A percentile compares a stretch with the other conserved stretches of the same genome.
These are phyloP conservation scores for Cubamyces lactineus DNA, from an alignment of 768 basidiomycete genomes.

Conservation along the genomic window DNA sequence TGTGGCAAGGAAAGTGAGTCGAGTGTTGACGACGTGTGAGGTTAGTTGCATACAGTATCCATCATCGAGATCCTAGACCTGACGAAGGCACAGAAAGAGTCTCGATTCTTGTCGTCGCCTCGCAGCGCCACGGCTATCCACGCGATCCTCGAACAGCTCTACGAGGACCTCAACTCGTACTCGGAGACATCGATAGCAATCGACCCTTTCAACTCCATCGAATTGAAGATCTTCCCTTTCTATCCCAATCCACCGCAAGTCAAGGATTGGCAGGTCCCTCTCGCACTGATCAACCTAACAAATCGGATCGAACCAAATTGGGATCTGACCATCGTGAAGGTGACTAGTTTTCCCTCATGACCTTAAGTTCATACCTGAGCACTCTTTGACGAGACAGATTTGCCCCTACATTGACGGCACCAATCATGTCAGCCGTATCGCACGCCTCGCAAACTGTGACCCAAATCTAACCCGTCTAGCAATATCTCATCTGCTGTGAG, in stretches of 20 bases:
- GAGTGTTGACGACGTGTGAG: slow-evolving; percentile 88
- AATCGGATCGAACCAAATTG: slow-evolving; percentile 88
- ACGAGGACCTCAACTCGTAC: slow-evolving; percentile 96
- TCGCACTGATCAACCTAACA: slow-evolving; percentile 82
- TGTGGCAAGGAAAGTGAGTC: slow-evolving; percentile 90
- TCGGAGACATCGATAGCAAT: slow-evolving; percentile 93
- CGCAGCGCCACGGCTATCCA: slow-evolving; percentile 68
- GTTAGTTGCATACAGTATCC: slow-evolving; percentile 46
- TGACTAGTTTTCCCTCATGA: slow-evolving; percentile 30
- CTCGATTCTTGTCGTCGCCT: slow-evolving; percentile 80
- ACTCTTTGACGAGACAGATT: slow-evolving; percentile 47
- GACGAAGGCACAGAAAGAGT: slow-evolving; percentile 68
- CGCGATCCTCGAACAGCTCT: slow-evolving; percentile 92
- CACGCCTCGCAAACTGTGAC: slow-evolving; percentile 89
- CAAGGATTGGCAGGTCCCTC: slow-evolving; percentile 94
- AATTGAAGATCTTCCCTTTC: slow-evolving; percentile 95
- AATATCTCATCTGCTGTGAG: slow-evolving; percentile 90
- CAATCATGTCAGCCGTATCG: slow-evolving; percentile 90
- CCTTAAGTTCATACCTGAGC: neutral
- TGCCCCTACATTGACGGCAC: slow-evolving; percentile 86
- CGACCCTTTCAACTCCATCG: slow-evolving; percentile 91
- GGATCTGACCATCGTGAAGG: slow-evolving; percentile 94
- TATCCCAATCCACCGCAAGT: slow-evolving; percentile 92
- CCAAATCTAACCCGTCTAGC: slow-evolving; percentile 80
- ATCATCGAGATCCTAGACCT: neutral